Evolutionary conservation across 768 basidiomycete genomes (phyloP).

Genomic region (Harrya chromipes): DNA sequence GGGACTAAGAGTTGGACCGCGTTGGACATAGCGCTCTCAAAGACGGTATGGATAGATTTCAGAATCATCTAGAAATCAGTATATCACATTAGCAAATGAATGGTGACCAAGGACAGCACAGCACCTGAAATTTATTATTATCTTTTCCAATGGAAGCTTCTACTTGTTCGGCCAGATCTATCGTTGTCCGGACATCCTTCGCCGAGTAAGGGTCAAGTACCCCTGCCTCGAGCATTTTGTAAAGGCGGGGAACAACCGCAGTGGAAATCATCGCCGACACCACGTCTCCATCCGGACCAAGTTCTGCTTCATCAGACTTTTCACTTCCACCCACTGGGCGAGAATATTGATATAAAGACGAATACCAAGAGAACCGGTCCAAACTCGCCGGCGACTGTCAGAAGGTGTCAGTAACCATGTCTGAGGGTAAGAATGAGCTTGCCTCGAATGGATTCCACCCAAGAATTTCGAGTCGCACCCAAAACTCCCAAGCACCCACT

Average conservation of each 20-base stretch:
- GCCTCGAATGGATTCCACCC: conserved; percentile 90
- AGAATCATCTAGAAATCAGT: conserved; percentile 46
- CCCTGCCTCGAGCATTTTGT: conserved; percentile 73
- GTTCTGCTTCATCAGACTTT: conserved; percentile 49
- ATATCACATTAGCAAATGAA: neutral
- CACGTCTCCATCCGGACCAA: conserved; percentile 84
- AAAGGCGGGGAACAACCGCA: conserved; percentile 70
- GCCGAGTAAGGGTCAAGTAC: conserved; percentile 80
- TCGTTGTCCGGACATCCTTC: conserved; percentile 52
- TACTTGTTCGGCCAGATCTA: conserved; percentile 79
- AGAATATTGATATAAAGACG: conserved; percentile 74
- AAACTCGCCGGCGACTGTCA: conserved; percentile 51
- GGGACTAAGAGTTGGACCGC: conserved; percentile 48
- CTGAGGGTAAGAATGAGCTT: conserved; percentile 18
- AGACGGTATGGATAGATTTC: conserved; percentile 49
- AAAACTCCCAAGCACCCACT: conserved; percentile 92
- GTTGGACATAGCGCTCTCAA: conserved; percentile 54
- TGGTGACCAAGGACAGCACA: neutral
- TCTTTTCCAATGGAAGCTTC: conserved; percentile 69
- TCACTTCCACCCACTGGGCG: conserved; percentile 40
- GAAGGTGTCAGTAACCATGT: conserved; percentile 3
- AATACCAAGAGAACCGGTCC: conserved; percentile 84
- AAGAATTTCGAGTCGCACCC: conserved; percentile 81
- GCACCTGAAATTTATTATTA: conserved; percentile 63
- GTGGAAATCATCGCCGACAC: conserved; percentile 88